Conservation (phyloP, 805 yeast species). For the Cyberlindnera mrakii region DNA sequence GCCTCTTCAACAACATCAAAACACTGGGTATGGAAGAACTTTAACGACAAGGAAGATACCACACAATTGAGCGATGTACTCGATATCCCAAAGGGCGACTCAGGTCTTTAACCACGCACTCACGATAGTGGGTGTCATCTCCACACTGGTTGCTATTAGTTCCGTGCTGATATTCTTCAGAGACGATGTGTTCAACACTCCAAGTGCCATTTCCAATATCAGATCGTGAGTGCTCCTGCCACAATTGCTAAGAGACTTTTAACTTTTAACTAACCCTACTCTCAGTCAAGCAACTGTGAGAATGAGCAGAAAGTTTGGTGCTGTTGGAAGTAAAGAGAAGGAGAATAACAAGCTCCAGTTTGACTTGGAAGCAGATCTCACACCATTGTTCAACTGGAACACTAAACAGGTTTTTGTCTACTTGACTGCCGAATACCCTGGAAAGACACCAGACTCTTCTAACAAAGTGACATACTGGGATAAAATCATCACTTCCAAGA, state of each 20-base stretch:
- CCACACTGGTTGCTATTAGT: slow-evolving; percentile 40
- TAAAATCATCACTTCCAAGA: slow-evolving; percentile 55
- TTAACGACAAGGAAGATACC: no score
- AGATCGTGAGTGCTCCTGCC: slow-evolving; percentile 22
- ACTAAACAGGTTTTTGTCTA: slow-evolving; percentile 94
- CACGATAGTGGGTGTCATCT: slow-evolving; percentile 42
- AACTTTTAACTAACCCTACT: slow-evolving; percentile 16
- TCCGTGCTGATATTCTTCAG: slow-evolving; percentile 44
- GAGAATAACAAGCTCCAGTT: slow-evolving; percentile 70
- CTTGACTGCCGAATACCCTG: slow-evolving; percentile 74
- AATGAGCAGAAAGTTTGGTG: slow-evolving; percentile 61
- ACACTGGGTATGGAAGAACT: no score
- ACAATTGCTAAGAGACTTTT: slow-evolving; percentile 3
- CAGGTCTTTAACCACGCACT: slow-evolving; percentile 47
- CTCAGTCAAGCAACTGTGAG: slow-evolving; percentile 35
- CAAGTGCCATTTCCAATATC: slow-evolving; percentile 32
- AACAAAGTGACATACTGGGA: slow-evolving; percentile 90
- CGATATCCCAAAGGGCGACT: slow-evolving; percentile 41
- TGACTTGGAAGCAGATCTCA: slow-evolving; percentile 68
- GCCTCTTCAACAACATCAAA: no score
- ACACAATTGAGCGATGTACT: slow-evolving; percentile 28
- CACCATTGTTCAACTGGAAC: slow-evolving; percentile 89
- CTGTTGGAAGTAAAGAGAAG: slow-evolving; percentile 57
- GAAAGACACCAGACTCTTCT: slow-evolving; percentile 29
- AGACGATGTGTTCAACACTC: slow-evolving; percentile 38